phyloP scores from a whole-genome alignment of 1,139 yeast genomes.

The Sugiyamaella neomexicana region DNA sequence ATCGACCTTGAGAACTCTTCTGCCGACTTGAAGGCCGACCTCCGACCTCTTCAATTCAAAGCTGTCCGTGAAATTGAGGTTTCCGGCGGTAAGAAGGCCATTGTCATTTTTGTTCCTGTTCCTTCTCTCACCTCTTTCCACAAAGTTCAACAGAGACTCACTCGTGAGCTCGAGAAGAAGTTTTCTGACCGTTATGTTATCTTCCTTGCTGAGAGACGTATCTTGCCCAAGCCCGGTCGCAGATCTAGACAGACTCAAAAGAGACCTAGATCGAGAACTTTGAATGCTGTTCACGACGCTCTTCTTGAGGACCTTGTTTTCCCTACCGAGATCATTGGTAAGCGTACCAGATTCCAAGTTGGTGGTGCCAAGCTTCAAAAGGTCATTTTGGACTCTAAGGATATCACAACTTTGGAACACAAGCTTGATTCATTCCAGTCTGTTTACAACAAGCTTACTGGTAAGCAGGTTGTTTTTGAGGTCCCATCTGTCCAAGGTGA shows the following conservation, averaged over 20 bases:
- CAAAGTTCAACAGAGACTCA: constrained; percentile 88
- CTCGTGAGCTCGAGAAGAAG: constrained; percentile 99
- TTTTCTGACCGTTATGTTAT: constrained; percentile 99
- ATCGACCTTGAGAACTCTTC: constrained; percentile 94
- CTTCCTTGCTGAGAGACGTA: constrained; percentile 99
- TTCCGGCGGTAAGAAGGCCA: constrained; percentile 98
- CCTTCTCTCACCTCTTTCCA: constrained; percentile 93
- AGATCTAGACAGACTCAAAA: constrained; percentile 90
- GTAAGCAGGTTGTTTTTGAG: constrained; percentile 99
- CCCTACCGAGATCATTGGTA: constrained; percentile 99
- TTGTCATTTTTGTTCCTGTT: constrained; percentile 97
- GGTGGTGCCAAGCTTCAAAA: constrained; percentile 99
- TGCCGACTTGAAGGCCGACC: constrained; percentile 93
- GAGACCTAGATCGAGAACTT: constrained; percentile 99
- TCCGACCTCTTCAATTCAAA: constrained; percentile 98
- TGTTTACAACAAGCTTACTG: constrained; percentile 97
- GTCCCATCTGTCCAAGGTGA: constrained; percentile 68
- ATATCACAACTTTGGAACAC: constrained; percentile 95
- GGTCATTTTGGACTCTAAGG: constrained; percentile 98
- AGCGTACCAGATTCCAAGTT: constrained; percentile 98
- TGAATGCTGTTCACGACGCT: constrained; percentile 98
- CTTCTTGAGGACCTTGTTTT: constrained; percentile 97
- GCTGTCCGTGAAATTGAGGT: constrained; percentile 97
- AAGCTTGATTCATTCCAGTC: constrained; percentile 99
- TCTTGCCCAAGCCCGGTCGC: constrained; percentile 85